A percentile compares a stretch with the other conserved stretches of the same genome.
These are phyloP conservation scores for Rhodotorula sp. DNA, from an alignment of 1,284 basidiomycete species.

Conservation along the genomic window DNA sequence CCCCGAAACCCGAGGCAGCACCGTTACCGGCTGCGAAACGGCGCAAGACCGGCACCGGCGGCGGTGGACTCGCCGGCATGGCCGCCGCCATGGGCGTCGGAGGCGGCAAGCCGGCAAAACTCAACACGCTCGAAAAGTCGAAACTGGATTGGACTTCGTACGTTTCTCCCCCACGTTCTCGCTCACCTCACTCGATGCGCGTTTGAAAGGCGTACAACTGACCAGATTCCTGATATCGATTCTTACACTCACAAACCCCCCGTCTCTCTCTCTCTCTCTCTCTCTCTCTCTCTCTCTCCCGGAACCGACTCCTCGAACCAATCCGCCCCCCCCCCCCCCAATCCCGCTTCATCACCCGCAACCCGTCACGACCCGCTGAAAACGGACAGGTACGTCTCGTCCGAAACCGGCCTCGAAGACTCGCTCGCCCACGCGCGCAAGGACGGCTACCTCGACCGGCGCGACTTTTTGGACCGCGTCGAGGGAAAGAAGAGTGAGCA, in stretches of 20 bases:
- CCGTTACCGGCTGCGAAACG: constrained; percentile 5
- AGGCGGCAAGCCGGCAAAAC: constrained; percentile 65
- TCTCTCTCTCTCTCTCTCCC: too few relatives aligned
- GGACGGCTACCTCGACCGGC: constrained; percentile 75
- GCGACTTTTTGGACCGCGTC: constrained; percentile 73
- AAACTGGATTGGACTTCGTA: constrained; percentile 71
- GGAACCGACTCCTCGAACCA: too few relatives aligned
- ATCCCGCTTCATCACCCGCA: too few relatives aligned
- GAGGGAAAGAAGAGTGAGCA: constrained; percentile 65
- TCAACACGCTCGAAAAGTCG: constrained; percentile 76
- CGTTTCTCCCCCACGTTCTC: constrained; percentile 54
- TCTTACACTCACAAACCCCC: too few relatives aligned
- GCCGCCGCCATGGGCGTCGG: constrained; percentile 56
- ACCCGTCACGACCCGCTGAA: too few relatives aligned
- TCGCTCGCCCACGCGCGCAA: constrained; percentile 69
- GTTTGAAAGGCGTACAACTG: too few relatives aligned
- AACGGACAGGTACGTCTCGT: constrained; percentile 52
- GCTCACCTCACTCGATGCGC: too few relatives aligned
- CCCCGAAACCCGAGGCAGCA: neutral
- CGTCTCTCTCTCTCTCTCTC: too few relatives aligned
- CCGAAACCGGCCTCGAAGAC: constrained; percentile 56
- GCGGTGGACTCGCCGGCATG: constrained; percentile 60
- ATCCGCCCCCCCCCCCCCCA: too few relatives aligned
- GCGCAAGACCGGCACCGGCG: constrained; percentile 49
- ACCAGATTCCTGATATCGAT: too few relatives aligned